These are phyloP conservation scores for Inonotus hispidus DNA, from an alignment of 1,284 basidiomycete genomes.

Conservation along the genomic window DNA sequence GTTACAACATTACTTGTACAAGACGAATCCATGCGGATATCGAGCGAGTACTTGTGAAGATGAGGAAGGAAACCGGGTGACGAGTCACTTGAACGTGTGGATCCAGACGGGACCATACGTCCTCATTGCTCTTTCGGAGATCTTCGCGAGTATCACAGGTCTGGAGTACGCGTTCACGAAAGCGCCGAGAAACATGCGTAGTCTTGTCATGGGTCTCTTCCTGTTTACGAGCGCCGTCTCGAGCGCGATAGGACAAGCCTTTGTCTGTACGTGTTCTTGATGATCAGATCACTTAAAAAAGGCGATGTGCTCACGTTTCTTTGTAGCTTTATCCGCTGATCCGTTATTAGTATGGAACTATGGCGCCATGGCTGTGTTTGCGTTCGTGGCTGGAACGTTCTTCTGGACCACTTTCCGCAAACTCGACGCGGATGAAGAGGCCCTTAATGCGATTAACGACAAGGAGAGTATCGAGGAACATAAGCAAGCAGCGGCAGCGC, in stretches of 20 bases:
- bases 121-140: conserved; percentile 68
- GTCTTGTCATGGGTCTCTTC: conserved; percentile 69
- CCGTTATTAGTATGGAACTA: conserved; percentile 53
- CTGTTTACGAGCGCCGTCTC: conserved; percentile 66
- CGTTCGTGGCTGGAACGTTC: conserved; percentile 36
- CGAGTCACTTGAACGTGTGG: conserved; percentile 13
- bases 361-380: conserved; percentile 35
- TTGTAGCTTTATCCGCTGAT: conserved; percentile 31
- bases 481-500: neutral
- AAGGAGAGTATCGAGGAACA: neutral
- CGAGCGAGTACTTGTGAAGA: conserved; percentile 48
- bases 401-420: conserved; percentile 62
- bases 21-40: conserved; percentile 58
- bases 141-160: conserved; percentile 82
- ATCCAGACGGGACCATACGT: conserved; percentile 36
- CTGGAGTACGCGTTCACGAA: conserved; percentile 88
- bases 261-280: conserved; percentile 24
- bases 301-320: neutral
- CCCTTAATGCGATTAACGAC: conserved; percentile 38
- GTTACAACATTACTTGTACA: conserved; percentile 74
- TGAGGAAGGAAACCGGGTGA: conserved; percentile 24
- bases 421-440: conserved; percentile 58
- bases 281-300: neutral
- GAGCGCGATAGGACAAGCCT: conserved; percentile 62
- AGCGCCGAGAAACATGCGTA: conserved; percentile 79